Base-by-base conservation (phyloP, 805 yeast genomes). In the Zygosaccharomyces lentus region DNA sequence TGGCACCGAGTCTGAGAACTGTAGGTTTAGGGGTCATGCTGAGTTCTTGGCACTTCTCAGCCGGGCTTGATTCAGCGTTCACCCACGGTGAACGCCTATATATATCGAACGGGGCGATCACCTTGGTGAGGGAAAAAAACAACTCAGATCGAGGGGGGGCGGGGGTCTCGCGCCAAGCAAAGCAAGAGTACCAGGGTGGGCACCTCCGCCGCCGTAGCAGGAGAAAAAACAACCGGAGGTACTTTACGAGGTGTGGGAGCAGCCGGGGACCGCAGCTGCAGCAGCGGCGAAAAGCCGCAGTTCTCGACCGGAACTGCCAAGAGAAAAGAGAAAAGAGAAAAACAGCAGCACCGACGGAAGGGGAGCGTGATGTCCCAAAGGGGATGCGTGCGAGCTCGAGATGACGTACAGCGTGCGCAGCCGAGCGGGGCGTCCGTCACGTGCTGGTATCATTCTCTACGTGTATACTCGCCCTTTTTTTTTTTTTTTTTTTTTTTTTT, bases 1-100 rank as follows among this genome's bases (percentile, higher is more conserved):
- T 72, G 10, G 74, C 71, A 6, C 89, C 91, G 29, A 88, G 63
- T 64, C 87, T 73, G 21, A 88, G 71, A 9, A 87, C 79, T 51
- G 78, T 76, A 40, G 86, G 82, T 56, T 74, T 75, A 9, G 44
- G 42, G 27, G 46, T 44, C 61, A 58, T 29, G 8, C 16, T 29
- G n/a, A n/a, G n/a, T n/a, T n/a, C n/a, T n/a, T n/a, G n/a, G n/a
- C n/a, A n/a, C n/a, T n/a, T n/a, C n/a, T n/a, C n/a, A n/a, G n/a
- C n/a, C n/a, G n/a, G n/a, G n/a, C n/a, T n/a, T n/a, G n/a, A n/a
- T n/a, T n/a, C n/a, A n/a, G n/a, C n/a, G n/a, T n/a, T n/a, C n/a
- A n/a, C n/a, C n/a, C n/a, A n/a, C 16, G 32, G 15, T 29, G 16
- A 29, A 12, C 32, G 32, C 32, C n/a, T 29, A 10, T 29, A 29